These are phyloP conservation scores for Patellaria atrata DNA, from an alignment of 495 filamentous ascomycete genomes.

Conservation along the genomic window DNA sequence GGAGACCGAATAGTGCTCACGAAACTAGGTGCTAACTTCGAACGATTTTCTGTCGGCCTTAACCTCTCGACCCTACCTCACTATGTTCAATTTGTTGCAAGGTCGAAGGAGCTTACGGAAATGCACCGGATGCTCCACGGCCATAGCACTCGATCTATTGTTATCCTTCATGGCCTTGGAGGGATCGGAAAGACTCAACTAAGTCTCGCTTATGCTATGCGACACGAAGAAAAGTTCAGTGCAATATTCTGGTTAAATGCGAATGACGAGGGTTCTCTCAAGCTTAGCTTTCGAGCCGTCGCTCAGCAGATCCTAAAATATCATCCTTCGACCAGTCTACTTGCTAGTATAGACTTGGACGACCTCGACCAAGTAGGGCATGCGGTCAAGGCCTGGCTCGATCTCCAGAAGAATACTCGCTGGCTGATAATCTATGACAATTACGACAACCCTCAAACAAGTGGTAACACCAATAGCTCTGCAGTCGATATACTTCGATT, in stretches of 20 bases:
- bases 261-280: conserved; percentile 10
- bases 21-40: conserved; percentile 6
- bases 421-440: conserved; percentile 28
- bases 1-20: background rate
- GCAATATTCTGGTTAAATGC: conserved; percentile 18
- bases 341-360: background rate
- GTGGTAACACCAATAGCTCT: conserved; percentile 8
- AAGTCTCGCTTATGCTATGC: conserved; percentile 3
- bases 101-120: conserved; percentile 8
- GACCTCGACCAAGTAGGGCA: conserved; percentile 18
- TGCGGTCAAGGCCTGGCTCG: conserved; percentile 27
- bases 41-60: conserved; percentile 4
- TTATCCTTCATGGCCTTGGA: conserved; percentile 7
- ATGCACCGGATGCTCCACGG: conserved; percentile 7
- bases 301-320: conserved; percentile 8
- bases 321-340: conserved; percentile 5
- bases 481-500: conserved; percentile 27
- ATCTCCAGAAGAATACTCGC: conserved; percentile 16
- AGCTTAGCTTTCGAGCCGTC: conserved; percentile 12
- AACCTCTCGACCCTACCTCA: conserved; percentile 6
- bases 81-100: conserved; percentile 9
- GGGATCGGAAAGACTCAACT: conserved; percentile 11
- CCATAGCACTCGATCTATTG: background rate
- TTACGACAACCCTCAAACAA: conserved; percentile 18
- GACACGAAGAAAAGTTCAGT: conserved; percentile 12